Base-by-base conservation (phyloP, 805 yeast species). In the Hanseniaspora guilliermondii region DNA sequence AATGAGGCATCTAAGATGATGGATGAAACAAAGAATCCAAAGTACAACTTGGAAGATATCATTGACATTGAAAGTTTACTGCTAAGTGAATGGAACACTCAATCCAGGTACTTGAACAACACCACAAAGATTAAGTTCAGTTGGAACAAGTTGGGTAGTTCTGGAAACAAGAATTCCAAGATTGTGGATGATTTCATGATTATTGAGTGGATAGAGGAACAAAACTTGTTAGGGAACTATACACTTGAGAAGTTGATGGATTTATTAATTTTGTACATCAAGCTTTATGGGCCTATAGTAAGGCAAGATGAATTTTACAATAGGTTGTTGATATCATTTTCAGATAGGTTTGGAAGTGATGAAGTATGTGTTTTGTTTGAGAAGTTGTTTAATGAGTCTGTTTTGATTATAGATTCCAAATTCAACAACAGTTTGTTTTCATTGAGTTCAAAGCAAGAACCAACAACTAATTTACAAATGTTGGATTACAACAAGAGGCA, bases 1-100 rank as follows among this genome's bases (percentile, higher is more conserved):
- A 53, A 46, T 27, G 41, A 53, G 33, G 44, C 49, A 6, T 45
- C 96, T 0, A 68, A 68, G 16, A 25, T 52, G 16, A 52, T 52
- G 55, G 49, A 35, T 17, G 32, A 24, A 5, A 52, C 39, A 7
- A 52, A 37, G 30, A 35, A 17, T 36, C 24, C 32, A 4, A 21
- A 52, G 4, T 44, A 41, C 17, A 52, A 21, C 21, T 21, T 52
- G 24, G 49, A 52, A 8, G 44, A 42, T 25, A 36, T 52, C 21
- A 52, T 52, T 27, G 55, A 52, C 17, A 27, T 44, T 44, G 55
- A 52, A 37, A 44, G 48, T 19, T 44, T 52, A 30, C 33, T 52
- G 12, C 30, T 52, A 22, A 52, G 55, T 44, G 55, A 52, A n/a
- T 52, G 49, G 49, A 52, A 37, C 30, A n/a, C 25, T 4, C 55